Evolutionary conservation across 2,329 filamentous ascomycete species (phyloP).

Genomic region (Chlorencoelia australis): DNA sequence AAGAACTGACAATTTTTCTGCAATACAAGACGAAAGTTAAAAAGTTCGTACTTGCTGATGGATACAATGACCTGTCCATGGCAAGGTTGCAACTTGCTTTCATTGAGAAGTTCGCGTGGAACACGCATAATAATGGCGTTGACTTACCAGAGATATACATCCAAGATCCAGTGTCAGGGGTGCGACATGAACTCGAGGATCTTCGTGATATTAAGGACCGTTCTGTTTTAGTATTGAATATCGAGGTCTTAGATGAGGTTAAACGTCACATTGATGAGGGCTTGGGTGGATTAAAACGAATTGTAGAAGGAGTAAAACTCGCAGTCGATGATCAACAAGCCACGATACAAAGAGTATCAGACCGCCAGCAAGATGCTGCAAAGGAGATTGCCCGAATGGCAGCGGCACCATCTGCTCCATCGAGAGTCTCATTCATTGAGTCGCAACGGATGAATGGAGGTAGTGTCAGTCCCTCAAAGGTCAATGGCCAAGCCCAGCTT

Average conservation of each 20-base stretch:
- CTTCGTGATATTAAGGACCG: conserved; percentile 88
- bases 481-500: conserved; percentile 46
- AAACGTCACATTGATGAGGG: conserved; percentile 95
- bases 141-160: conserved; percentile 97
- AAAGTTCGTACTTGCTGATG: conserved; percentile 83
- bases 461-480: conserved; percentile 22
- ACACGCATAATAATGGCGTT: conserved; percentile 84
- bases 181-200: conserved; percentile 95
- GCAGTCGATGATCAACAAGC: conserved; percentile 75
- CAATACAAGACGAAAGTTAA: conserved; percentile 97
- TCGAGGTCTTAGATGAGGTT: conserved; percentile 89
- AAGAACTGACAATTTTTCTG: conserved; percentile 86
- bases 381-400: conserved; percentile 63
- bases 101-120: conserved; percentile 99
- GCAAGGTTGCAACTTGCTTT: conserved; percentile 88
- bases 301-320: conserved; percentile 80
- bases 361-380: conserved; percentile 79
- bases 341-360: conserved; percentile 76
- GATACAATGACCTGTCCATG: conserved; percentile 73
- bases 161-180: conserved; percentile 87
- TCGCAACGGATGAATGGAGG: conserved; percentile 15
- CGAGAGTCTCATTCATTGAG: conserved; percentile 22
- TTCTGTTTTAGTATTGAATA: conserved; percentile 87
- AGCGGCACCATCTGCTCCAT: conserved; percentile 16
- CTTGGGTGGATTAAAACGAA: conserved; percentile 64